Conservation (phyloP, 225 moss, liverwort and hornwort genomes). For the Thuidium tamariscinum region DNA sequence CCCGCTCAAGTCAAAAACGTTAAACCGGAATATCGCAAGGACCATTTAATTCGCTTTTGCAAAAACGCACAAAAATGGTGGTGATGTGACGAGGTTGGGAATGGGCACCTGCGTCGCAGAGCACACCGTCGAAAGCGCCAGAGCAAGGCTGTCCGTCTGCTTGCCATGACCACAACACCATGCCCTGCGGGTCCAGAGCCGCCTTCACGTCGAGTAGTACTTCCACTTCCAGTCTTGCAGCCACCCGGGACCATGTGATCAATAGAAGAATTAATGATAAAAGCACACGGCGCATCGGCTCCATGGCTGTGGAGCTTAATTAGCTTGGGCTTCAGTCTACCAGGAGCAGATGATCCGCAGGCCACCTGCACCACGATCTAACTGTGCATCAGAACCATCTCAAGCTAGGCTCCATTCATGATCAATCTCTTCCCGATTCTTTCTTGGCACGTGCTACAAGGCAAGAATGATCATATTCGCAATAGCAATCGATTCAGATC, state of each 20-base stretch:
- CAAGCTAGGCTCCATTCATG: neutral
- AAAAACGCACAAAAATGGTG: neutral
- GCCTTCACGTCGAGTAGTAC: constrained; percentile 31
- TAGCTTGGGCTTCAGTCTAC: neutral
- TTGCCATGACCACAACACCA: constrained; percentile 18
- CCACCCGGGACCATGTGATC: neutral
- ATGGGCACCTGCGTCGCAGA: constrained; percentile 24
- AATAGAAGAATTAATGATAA: neutral
- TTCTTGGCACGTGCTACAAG: neutral
- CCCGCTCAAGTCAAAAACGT: neutral
- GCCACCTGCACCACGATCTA: neutral
- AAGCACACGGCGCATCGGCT: neutral
- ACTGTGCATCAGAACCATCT: neutral
- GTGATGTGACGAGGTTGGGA: neutral
- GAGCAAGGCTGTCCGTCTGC: constrained; percentile 13
- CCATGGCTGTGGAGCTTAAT: neutral
- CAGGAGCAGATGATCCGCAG: neutral
- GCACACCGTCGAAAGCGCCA: constrained; percentile 27
- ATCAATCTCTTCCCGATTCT: neutral
- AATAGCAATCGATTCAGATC: neutral
- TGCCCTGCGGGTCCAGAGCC: constrained; percentile 9
- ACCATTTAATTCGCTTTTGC: neutral
- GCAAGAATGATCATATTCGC: neutral
- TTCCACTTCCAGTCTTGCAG: constrained; percentile 13
- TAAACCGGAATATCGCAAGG: neutral